Base-by-base conservation (phyloP, 2,329 filamentous ascomycete species). In the Cucurbitaria berberidis region DNA sequence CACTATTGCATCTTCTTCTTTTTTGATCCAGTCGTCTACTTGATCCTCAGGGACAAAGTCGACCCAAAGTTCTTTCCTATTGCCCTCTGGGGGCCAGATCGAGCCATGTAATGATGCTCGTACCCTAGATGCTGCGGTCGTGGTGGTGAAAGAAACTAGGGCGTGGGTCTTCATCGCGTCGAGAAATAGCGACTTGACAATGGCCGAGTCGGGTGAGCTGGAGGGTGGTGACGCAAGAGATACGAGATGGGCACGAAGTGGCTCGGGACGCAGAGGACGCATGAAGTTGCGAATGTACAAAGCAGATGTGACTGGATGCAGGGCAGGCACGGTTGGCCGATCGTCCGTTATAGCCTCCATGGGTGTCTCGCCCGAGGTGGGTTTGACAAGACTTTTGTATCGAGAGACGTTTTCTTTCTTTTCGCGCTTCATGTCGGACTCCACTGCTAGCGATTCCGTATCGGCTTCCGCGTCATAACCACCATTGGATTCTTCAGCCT, bases 261-360 rank as follows among this genome's bases (percentile, higher is more conserved):
- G 80, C 22, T 80, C 78, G 0, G 86, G 83, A 53, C 91, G 89
- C 19, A 98, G 80, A 9, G 95, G 93, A 41, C 93, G 88, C 86
- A 96, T 93, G 48, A 98, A 85, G 67, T 96, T 89, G 73, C 88
- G 88, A 64, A 98, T 95, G 77, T 97, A 98, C 41, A 98, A 79
- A 15, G 73, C 68, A 10, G 71, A 55, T 6, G 72, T 81, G 41
- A 74, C 72, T 1, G 76, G 66, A 51, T 81, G 78, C 8, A 76
- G 62, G 15, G 78, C 74, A 18, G 76, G 71, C 5, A 69, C 57
- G 24, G 72, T 67, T 26, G 65, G 64, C 6, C 69, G 64, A 50
- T 74, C 71, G 45, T 74, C 70, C 24, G 52, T 57, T 15, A 64
- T 46, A 5, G 62, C 51, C 8, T 68, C 63, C 32, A 55, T 35